Base-by-base conservation (phyloP, 306 rosid species). In the Arachis stenosperma region DNA sequence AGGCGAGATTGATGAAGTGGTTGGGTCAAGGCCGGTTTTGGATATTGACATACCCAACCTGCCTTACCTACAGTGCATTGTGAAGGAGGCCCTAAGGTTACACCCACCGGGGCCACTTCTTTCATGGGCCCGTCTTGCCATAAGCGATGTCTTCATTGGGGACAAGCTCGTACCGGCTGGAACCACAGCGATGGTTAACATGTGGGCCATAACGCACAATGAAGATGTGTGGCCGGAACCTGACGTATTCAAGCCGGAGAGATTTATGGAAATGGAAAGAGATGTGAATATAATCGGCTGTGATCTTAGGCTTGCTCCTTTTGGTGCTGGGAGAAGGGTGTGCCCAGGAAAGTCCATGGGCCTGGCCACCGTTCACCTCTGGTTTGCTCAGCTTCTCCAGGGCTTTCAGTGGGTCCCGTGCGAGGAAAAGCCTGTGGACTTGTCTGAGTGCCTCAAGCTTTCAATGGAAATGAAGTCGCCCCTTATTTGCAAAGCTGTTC, bases 331-430 rank as follows among this genome's bases (percentile, higher is more conserved):
- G 9, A 81, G 94, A 63, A 84, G 98, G 62, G 90, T 84, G 0
- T 92, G 98, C 36, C 96, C 96, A 2, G 96, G 98, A 0, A 90
- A 90, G 46, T 89, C 98, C 6, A 65, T 90, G 89, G 98, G 92
- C 3, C 44, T 92, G 56, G 89, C 96, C 55, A 76, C 98, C 0
- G 89, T 90, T 36, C 86, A 88, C 64, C 89, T 90, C 0, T 92
- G 98, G 98, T 75, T 90, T 0, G 96, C 92, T 29, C 90, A 82
- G 58, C 50, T 92, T 59, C 88, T 92, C 4, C 90, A 90, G 0
- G 79, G 14, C 37, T 92, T 92, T 71, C 33, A 73, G 3, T 92
- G 92, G 94, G 68, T 78, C 5, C 64, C 77, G 0, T 39, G 7
- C 47, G 79, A 70, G 46, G 47, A 14, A 36, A 36, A 22, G 8